Conservation (phyloP, 306 rosid species). For the Sindora glabra region DNA sequence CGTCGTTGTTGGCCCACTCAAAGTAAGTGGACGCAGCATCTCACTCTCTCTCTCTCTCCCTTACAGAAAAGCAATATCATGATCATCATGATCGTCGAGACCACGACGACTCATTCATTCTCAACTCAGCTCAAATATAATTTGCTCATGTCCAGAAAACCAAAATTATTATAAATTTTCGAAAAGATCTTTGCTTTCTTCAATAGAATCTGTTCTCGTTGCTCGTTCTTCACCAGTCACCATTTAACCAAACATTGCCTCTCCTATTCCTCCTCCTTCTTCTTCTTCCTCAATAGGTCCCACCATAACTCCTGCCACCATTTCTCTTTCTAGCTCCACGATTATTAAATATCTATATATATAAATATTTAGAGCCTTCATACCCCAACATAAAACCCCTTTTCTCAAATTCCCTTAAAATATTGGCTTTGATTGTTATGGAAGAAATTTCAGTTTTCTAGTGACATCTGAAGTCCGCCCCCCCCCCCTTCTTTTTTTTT, state of each 20-base stretch:
- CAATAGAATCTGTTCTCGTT: constrained; percentile 29
- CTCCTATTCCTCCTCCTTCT: not conserved
- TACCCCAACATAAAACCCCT: not conserved
- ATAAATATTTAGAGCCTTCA: constrained; percentile 7
- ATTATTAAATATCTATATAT: constrained; percentile 11
- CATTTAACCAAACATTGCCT: not conserved
- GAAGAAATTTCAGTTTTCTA: too few relatives aligned
- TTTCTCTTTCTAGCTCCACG: not conserved
- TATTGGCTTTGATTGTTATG: not conserved
- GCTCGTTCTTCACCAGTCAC: not conserved
- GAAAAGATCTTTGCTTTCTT: not conserved
- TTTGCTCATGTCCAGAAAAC: not conserved
- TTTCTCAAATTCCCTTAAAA: not conserved
- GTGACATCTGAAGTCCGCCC: too few relatives aligned
- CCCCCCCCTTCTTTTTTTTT: not conserved
- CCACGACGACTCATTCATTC: constrained; percentile 22
- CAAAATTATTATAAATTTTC: not conserved
- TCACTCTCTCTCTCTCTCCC: constrained; percentile 13
- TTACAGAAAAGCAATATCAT: constrained; percentile 15
- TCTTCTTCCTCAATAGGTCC: constrained; percentile 10
- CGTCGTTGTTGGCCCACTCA: constrained; percentile 41
- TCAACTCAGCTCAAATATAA: constrained; percentile 9
- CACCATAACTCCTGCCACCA: constrained; percentile 24
- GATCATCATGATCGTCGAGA: constrained; percentile 13
- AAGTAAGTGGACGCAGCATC: constrained; percentile 75